These are phyloP conservation scores for Trichosporon sp. DNA, from an alignment of 1,284 basidiomycete species.

Conservation along the genomic window DNA sequence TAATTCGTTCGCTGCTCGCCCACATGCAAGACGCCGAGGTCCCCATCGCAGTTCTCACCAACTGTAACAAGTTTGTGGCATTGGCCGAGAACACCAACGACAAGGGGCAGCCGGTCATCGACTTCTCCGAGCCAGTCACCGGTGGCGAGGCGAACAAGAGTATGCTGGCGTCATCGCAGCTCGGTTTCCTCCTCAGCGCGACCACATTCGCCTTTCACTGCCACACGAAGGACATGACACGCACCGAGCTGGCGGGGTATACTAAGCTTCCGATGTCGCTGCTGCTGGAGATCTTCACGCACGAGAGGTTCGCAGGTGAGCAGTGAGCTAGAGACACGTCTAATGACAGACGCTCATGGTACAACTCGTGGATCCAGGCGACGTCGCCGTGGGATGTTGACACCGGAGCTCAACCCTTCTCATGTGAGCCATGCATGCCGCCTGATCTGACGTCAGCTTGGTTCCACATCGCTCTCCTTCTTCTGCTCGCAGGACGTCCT, in stretches of 20 bases:
- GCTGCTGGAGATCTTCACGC: constrained; percentile 16
- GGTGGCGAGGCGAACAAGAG: neutral
- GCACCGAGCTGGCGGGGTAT: neutral
- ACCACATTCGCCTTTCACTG: constrained; percentile 20
- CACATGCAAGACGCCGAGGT: constrained; percentile 15
- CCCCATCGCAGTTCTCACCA: constrained; percentile 22
- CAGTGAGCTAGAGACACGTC: neutral
- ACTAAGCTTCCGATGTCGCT: constrained; percentile 10
- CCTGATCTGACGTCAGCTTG: constrained; percentile 23
- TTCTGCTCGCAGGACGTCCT: neutral
- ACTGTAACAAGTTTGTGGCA: constrained; percentile 27
- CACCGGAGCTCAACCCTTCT: constrained; percentile 14
- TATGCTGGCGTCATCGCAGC: constrained; percentile 22
- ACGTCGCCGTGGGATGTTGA: constrained; percentile 24
- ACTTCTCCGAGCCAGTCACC: constrained; percentile 24
- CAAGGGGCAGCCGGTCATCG: neutral
- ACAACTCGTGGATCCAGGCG: neutral
- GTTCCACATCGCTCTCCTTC: constrained; percentile 15
- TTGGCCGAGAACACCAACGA: neutral
- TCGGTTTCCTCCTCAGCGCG: constrained; percentile 25
- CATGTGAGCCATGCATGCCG: constrained; percentile 9
- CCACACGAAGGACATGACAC: constrained; percentile 5
- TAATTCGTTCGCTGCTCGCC: constrained; percentile 1
- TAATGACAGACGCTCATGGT: constrained; percentile 3
- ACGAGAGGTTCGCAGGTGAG: constrained; percentile 25